Evolutionary conservation across 2,329 filamentous ascomycete genomes (phyloP).

Genomic region (Scedosporium apiospermum): DNA sequence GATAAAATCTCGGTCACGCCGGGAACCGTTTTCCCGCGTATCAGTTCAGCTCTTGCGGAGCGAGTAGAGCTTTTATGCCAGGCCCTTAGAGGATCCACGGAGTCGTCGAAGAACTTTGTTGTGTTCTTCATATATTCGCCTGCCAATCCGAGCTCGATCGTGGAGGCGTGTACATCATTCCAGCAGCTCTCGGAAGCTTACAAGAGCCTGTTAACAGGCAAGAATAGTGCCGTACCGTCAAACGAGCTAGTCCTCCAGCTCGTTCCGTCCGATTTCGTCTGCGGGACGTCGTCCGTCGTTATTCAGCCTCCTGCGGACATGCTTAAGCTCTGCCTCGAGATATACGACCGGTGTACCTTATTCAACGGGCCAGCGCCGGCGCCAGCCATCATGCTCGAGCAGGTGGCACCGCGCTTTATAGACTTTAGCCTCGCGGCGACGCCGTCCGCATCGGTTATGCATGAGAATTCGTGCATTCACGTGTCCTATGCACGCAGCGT

Average conservation of each 20-base stretch:
- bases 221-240: constrained; percentile 23
- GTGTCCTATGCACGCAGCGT: constrained; percentile 68
- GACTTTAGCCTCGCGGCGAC: constrained; percentile 63
- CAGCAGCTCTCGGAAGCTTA: constrained; percentile 58
- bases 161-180: constrained; percentile 66
- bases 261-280: constrained; percentile 58
- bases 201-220: constrained; percentile 32
- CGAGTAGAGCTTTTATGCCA: constrained; percentile 39
- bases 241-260: constrained; percentile 72
- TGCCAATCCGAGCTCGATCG: constrained; percentile 47
- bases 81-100: constrained; percentile 30
- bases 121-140: constrained; percentile 69
- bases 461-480: constrained; percentile 73
- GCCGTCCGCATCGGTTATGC: constrained; percentile 62
- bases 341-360: constrained; percentile 64
- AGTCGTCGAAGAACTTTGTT: constrained; percentile 53
- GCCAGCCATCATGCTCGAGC: constrained; percentile 64
- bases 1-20: constrained; percentile 18
- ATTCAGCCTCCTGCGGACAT: constrained; percentile 53
- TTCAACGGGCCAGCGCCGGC: constrained; percentile 49
- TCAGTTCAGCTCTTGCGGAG: constrained; percentile 30
- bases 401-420: constrained; percentile 58
- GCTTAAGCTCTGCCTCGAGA: constrained; percentile 57
- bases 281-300: constrained; percentile 51
- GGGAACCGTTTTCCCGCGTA: constrained; percentile 6